phyloP scores from a whole-genome alignment of 768 basidiomycete genomes.

The Kwoniella newhampshirensis region DNA sequence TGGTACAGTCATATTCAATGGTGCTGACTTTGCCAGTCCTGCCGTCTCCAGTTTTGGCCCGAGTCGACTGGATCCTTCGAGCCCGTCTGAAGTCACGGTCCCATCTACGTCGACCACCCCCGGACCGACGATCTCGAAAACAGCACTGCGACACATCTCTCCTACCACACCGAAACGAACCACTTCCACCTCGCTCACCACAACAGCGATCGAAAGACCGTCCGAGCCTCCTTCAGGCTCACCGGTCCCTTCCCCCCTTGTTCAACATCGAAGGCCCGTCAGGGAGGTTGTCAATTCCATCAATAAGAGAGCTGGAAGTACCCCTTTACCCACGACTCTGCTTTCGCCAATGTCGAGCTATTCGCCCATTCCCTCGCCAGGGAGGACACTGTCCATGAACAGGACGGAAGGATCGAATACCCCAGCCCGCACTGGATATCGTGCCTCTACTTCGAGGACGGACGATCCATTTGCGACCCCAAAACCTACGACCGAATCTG shows the following conservation, averaged over 20 bases:
- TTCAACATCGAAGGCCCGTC: conserved; percentile 33
- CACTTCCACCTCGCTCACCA: background rate
- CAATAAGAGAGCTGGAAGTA: conserved; percentile 32
- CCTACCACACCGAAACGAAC: conserved; percentile 2
- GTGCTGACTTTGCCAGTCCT: conserved; percentile 24
- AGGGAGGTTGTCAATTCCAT: conserved; percentile 43
- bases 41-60: conserved; percentile 5
- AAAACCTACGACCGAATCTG: background rate
- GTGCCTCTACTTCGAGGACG: background rate
- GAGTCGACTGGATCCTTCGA: background rate
- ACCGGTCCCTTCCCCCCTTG: conserved; percentile 24
- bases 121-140: background rate
- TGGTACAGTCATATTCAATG: conserved; percentile 22
- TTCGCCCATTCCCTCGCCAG: conserved; percentile 9
- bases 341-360: conserved; percentile 31
- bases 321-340: conserved; percentile 9
- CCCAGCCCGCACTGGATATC: background rate
- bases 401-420: background rate
- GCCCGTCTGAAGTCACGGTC: background rate
- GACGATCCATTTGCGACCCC: conserved; percentile 9
- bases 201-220: conserved; percentile 1
- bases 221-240: conserved; percentile 15
- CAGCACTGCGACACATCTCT: background rate
- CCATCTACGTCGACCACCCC: too few relatives aligned
- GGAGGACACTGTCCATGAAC: background rate